Base-by-base conservation (phyloP, 2,329 filamentous ascomycete species). In the Drechslerella coelobrocha region DNA sequence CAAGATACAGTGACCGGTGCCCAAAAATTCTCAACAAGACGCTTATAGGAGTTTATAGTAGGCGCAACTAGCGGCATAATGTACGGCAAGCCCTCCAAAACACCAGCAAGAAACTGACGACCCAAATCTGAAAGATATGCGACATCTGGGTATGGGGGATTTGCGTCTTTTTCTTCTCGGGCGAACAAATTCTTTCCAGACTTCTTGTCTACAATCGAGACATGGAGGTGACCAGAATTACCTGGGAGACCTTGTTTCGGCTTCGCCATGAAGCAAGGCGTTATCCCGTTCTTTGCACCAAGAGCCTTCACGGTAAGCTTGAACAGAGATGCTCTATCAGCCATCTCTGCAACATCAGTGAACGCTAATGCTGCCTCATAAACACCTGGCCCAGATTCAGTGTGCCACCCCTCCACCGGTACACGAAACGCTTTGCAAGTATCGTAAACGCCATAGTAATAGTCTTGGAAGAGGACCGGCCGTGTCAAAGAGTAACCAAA, bases 11-110 rank as follows among this genome's bases (percentile, higher is more conserved):
- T 97, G 4, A 99, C 94, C 0, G 94, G 94, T 0, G 94, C 94
- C 94, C 94, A 99, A 81, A 97, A 97, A 81, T 97, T 97, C 82
- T 99, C 94, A 1, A 99, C 94, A 0, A 99, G 84, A 2, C 94
- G 88, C 81, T 99, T 99, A 83, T 99, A 99, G 72, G 91, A 96
- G 83, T 99, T 99, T 77, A 99, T 86, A 0, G 91, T 99, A 0
- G 94, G 94, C 0, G 93, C 94, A 10, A 99, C 83, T 66, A 97
- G 83, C 0, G 94, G 94, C 94, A 99, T 99, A 74, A 97, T 86
- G 77, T 97, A 91, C 1, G 94, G 91, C 2, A 99, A 84, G 12
- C 93, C 94, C 23, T 91, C 88, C 0, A 99, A 84, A 1, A 99
- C 80, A 6, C 94, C 94, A 0, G 94, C 94, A 0, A 99, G 85